Percentiles rank a stretch among this genome's conserved stretches.
Evolutionary conservation across 2,329 filamentous ascomycete genomes (phyloP).

Genomic region (Neopestalotiopsis sp.): DNA sequence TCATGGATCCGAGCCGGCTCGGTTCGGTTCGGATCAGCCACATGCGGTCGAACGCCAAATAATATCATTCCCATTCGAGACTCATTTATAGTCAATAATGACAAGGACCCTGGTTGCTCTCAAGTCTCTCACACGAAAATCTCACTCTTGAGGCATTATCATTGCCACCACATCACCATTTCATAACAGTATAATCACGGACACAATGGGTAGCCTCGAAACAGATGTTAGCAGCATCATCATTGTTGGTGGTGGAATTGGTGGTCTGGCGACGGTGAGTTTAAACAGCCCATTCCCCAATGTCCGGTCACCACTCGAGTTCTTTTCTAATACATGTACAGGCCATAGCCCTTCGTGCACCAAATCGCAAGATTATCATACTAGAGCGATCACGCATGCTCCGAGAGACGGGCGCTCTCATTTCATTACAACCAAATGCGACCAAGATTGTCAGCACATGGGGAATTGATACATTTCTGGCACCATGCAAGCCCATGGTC

Average conservation of each 20-base stretch:
- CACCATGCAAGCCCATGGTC: slow-evolving; percentile 36
- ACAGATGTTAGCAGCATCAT: slow-evolving; percentile 19
- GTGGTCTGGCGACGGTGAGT: slow-evolving; percentile 33
- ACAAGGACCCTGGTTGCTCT: background rate
- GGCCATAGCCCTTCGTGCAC: slow-evolving; percentile 43
- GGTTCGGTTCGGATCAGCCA: background rate
- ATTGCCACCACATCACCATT: background rate
- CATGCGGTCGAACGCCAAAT: background rate
- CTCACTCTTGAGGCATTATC: background rate
- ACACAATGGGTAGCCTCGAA: background rate
- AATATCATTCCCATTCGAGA: background rate
- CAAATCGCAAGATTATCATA: slow-evolving; percentile 29
- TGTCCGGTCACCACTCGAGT: background rate
- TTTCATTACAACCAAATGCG: slow-evolving; percentile 49
- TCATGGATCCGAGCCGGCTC: background rate
- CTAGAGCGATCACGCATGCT: slow-evolving; percentile 33
- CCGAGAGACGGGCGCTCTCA: slow-evolving; percentile 46
- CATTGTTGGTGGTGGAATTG: slow-evolving; percentile 34
- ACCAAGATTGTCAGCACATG: slow-evolving; percentile 40
- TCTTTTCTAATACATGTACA: slow-evolving; percentile 9
- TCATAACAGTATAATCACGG: background rate
- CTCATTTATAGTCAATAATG: background rate
- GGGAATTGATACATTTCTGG: slow-evolving; percentile 34
- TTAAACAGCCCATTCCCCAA: background rate
- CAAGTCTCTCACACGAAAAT: background rate